Conservation (phyloP, 106 monocot species). For the Dendrobium catenatum region DNA sequence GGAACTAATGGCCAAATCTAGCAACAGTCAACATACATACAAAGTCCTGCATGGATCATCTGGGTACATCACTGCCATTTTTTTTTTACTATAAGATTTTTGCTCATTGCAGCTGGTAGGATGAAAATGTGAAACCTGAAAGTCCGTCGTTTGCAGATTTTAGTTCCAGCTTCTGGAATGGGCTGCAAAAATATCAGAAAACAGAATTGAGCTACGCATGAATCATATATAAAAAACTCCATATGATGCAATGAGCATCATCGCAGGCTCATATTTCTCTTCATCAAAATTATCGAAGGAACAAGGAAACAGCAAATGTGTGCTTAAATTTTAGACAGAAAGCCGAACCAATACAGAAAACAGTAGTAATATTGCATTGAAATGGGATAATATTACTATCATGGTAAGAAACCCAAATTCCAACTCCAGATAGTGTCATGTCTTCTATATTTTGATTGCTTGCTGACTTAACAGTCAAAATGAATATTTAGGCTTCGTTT, state of each 20-base stretch:
- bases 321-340: too few species aligned
- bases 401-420: too few species aligned
- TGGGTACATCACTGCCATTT: neutral
- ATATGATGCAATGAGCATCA: neutral
- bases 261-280: too few species aligned
- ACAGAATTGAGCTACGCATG: neutral
- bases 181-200: slow-evolving; percentile 33
- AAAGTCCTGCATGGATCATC: neutral
- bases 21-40: neutral
- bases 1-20: neutral
- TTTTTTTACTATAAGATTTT: neutral
- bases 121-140: slow-evolving; percentile 75
- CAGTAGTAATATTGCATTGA: too few species aligned
- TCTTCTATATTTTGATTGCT: too few species aligned
- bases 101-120: slow-evolving; percentile 67
- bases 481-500: too few species aligned
- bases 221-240: neutral
- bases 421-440: too few species aligned
- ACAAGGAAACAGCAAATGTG: too few species aligned
- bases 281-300: too few species aligned
- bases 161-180: slow-evolving; percentile 92
- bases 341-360: too few species aligned
- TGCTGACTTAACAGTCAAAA: too few species aligned
- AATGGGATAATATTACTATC: too few species aligned
- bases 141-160: slow-evolving; percentile 61